Conservation (phyloP, 2,329 filamentous ascomycete genomes). For the Aspergillus sclerotialis region DNA sequence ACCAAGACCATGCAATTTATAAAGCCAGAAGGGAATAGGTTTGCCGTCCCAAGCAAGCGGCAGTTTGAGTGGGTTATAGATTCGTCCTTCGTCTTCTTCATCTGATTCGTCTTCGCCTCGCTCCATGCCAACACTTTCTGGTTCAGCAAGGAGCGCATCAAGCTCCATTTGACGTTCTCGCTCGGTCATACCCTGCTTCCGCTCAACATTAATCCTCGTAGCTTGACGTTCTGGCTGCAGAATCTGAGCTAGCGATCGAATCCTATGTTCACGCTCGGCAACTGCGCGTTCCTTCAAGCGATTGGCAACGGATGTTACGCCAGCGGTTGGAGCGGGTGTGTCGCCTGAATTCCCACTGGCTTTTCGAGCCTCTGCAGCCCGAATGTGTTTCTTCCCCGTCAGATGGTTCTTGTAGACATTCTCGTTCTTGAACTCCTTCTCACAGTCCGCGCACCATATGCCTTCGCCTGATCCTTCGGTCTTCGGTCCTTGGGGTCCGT, state of each 20-base stretch:
- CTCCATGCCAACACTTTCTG: constrained; percentile 31
- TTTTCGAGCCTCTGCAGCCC: constrained; percentile 63
- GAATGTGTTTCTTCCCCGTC: constrained; percentile 85
- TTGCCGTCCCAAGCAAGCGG: constrained; percentile 98
- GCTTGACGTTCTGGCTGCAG: constrained; percentile 86
- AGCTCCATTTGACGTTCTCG: constrained; percentile 90
- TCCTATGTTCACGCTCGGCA: constrained; percentile 77
- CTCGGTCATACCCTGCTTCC: constrained; percentile 95
- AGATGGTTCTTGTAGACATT: constrained; percentile 91
- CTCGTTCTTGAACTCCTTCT: constrained; percentile 91
- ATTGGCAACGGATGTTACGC: constrained; percentile 19
- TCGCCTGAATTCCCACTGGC: constrained; percentile 33
- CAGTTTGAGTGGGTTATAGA: constrained; percentile 95
- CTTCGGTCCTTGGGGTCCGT: constrained; percentile 35
- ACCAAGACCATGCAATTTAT: constrained; percentile 90
- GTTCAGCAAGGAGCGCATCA: constrained; percentile 70
- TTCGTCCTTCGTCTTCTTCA: constrained; percentile 72
- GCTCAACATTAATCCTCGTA: constrained; percentile 89
- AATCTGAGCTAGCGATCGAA: constrained; percentile 69
- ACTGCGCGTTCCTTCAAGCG: constrained; percentile 82
- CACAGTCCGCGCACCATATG: constrained; percentile 84
- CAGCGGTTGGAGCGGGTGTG: constrained; percentile 16
- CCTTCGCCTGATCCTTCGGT: constrained; percentile 58
- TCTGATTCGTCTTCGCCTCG: constrained; percentile 56
- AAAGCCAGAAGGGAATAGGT: constrained; percentile 97